Conservation (phyloP, 169 alveolate genomes). For the Cryptosporidium muris region DNA sequence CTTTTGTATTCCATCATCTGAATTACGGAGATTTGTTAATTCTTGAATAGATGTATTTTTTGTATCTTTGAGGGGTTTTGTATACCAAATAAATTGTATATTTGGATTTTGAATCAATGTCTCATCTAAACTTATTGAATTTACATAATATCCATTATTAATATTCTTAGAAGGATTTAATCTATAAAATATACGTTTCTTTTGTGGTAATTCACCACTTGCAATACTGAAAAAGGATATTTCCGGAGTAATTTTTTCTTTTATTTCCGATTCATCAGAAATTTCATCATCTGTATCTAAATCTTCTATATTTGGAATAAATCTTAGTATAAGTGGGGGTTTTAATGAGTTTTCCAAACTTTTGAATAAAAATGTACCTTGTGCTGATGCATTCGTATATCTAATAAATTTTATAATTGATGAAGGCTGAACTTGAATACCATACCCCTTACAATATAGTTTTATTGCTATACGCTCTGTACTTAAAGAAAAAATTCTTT, state of each 20-base stretch:
- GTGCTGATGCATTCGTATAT: constrained; percentile 4
- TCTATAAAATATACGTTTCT: constrained; percentile 43
- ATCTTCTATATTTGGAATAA: constrained; percentile 22
- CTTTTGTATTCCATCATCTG: constrained; percentile 66
- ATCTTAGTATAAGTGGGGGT: constrained; percentile 28
- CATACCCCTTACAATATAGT: constrained; percentile 63
- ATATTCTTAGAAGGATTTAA: constrained; percentile 6
- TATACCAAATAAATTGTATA: constrained; percentile 31
- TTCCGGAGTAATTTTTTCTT: constrained; percentile 22
- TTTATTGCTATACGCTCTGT: constrained; percentile 59
- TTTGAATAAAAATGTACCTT: constrained; percentile 18
- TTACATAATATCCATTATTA: background rate
- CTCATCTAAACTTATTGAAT: constrained; percentile 19
- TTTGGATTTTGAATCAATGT: constrained; percentile 2
- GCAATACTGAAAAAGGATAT: constrained; percentile 37
- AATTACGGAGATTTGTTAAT: constrained; percentile 13
- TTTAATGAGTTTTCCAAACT: constrained; percentile 56
- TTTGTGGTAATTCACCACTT: constrained; percentile 34
- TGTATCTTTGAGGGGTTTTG: background rate
- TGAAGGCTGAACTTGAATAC: constrained; percentile 54
- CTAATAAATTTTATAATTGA: constrained; percentile 36
- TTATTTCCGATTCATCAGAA: background rate
- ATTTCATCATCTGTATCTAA: background rate
- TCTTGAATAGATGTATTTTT: constrained; percentile 1
- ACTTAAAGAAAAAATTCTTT: constrained; percentile 23